These are phyloP conservation scores for Prunella vulgaris DNA, from an alignment of 257 asterid genomes.

Conservation along the genomic window DNA sequence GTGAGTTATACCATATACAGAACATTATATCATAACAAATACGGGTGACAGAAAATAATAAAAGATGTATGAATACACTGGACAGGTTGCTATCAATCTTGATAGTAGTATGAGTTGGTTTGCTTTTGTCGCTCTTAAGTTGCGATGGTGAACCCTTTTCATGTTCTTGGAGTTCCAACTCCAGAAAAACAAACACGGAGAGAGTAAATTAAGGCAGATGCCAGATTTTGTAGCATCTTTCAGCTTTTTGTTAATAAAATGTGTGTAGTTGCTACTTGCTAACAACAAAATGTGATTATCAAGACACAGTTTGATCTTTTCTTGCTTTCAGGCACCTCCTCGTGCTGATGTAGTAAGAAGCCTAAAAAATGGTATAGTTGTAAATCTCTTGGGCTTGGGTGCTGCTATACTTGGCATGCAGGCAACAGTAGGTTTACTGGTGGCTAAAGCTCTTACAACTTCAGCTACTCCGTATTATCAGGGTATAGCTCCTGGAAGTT, in stretches of 20 bases:
- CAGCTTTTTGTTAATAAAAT: neutral
- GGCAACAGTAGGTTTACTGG: conserved; percentile 92
- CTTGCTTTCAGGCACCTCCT: conserved; percentile 82
- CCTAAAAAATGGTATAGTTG: conserved; percentile 68
- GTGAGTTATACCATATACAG: neutral
- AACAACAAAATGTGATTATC: neutral
- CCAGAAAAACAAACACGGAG: neutral
- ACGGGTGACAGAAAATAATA: neutral
- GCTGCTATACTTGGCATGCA: conserved; percentile 95
- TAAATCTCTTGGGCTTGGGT: conserved; percentile 90
- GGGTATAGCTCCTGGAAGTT: conserved; percentile 59
- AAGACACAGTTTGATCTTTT: neutral
- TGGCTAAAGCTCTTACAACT: conserved; percentile 96
- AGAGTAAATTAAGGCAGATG: conserved; percentile 1
- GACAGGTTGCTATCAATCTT: neutral
- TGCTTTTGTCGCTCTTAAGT: neutral
- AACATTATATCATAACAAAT: neutral
- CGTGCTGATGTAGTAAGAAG: conserved; percentile 92
- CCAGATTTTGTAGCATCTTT: neutral
- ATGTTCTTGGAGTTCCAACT: neutral
- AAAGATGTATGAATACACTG: neutral
- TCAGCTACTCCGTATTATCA: conserved; percentile 83
- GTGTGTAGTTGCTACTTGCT: conserved; percentile 15
- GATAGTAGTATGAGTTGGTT: neutral
- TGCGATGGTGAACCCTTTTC: neutral